Base-by-base conservation (phyloP, 2,329 filamentous ascomycete genomes). In the Venturia pyrina region DNA sequence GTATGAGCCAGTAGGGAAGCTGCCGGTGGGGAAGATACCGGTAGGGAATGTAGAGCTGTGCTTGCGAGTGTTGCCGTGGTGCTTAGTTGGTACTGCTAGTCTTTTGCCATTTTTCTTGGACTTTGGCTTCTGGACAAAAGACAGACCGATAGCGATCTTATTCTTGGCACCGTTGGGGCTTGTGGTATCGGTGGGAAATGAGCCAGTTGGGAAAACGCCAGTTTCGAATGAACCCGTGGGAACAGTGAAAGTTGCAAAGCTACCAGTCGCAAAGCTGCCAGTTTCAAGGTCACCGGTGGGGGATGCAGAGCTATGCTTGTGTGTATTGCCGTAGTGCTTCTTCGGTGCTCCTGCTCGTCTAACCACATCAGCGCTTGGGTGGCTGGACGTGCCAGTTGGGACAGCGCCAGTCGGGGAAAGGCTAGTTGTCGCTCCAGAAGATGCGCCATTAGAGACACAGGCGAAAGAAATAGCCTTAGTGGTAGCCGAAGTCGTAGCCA, bases 381-480 rank as follows among this genome's bases (percentile, higher is more conserved):
- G 5, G 43, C 43, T 44, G 43, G 19, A 44, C 13, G 43, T 17
- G 43, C 43, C 43, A 44, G 43, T 44, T 44, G 43, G 43, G 5
- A 44, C 13, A 13, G 43, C 8, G 19, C 15, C 43, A 44, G 43
- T 44, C 1, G 43, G 43, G 19, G 15, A 17, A 17, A n/a, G n/a
- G 50, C 7, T 13, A n/a, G 24, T 34, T 34, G 50, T 13, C 5
- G 17, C 19, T 32, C 17, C 32, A 37, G 5, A 40, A 19, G 53
- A 59, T 34, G 28, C 32, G 19, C 53, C 53, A 10, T 59, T 59
- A 21, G 53, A 59, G 53, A 78, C 76, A 68, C 83, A 85, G 62
- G 83, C 83, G 71, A 85, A 85, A 66, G 80, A 83, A 68, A 85
- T 83, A 70, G 80, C 78, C 66, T 73, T 72, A 28, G 70, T 71